Evolutionary conservation across 2,329 filamentous ascomycete species (phyloP).

Genomic region (Tricladium varicosporioides): DNA sequence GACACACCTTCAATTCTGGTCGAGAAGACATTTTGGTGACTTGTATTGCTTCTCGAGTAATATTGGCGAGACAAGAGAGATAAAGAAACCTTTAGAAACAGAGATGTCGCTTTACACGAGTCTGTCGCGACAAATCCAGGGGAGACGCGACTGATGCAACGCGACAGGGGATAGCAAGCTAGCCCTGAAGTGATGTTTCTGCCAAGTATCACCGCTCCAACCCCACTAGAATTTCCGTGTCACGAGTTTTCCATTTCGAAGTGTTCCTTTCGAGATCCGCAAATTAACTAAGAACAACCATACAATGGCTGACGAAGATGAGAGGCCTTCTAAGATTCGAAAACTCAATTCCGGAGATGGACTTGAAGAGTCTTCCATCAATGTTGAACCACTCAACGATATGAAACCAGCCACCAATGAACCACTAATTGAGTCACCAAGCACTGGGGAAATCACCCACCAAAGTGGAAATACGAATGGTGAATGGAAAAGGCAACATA

Average conservation of each 20-base stretch:
- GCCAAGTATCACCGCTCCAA: conserved; percentile 1
- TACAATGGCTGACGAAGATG: conserved; percentile 30
- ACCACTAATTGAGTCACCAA: conserved; percentile 1
- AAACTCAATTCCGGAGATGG: conserved; percentile 21
- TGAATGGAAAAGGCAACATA: background rate
- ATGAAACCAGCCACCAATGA: background rate
- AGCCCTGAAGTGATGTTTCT: conserved; percentile 9
- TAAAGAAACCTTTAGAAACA: background rate
- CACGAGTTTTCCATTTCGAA: conserved; percentile 9
- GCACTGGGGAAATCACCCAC: background rate
- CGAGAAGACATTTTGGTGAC: conserved; percentile 61
- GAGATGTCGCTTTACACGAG: background rate
- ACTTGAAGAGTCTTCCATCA: background rate
- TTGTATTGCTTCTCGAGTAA: background rate
- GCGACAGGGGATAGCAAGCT: background rate
- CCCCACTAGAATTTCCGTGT: conserved; percentile 8
- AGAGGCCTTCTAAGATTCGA: conserved; percentile 31
- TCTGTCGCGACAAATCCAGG: conserved; percentile 1
- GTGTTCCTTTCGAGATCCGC: background rate
- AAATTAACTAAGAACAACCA: background rate
- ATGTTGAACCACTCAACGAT: conserved; percentile 1
- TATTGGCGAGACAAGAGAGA: background rate
- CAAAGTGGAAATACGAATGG: conserved; percentile 2
- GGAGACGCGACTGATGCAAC: conserved; percentile 15
- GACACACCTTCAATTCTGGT: conserved; percentile 65